These are phyloP conservation scores for Colletotrichum sp. DNA, from an alignment of 2,329 filamentous ascomycete species.

Conservation along the genomic window DNA sequence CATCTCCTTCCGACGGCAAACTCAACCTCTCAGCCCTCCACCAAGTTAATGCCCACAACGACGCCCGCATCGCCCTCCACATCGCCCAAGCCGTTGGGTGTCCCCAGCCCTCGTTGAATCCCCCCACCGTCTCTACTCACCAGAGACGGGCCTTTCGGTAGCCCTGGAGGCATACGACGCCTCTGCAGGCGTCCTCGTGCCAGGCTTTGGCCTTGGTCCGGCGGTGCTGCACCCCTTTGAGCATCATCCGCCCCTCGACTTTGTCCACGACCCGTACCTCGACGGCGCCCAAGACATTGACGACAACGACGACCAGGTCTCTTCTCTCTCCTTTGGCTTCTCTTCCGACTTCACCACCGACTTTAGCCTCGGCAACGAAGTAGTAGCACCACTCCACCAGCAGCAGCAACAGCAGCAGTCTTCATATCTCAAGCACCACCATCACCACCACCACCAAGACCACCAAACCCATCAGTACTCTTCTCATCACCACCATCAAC, in stretches of 20 bases:
- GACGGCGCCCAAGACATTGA: not conserved
- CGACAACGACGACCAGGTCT: constrained; percentile 19
- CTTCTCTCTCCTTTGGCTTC: constrained; percentile 28
- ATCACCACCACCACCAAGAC: constrained; percentile 25
- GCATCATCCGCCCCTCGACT: constrained; percentile 16
- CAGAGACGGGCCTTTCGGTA: constrained; percentile 28
- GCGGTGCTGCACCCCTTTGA: constrained; percentile 28
- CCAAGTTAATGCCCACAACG: constrained; percentile 10
- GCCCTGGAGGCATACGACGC: constrained; percentile 40
- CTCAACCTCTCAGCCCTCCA: not conserved
- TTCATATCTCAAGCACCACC: constrained; percentile 24
- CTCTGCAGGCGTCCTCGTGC: constrained; percentile 34
- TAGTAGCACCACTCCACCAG: constrained; percentile 18
- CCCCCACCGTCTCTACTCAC: constrained; percentile 14
- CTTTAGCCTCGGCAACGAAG: not conserved
- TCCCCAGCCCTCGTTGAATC: not conserved
- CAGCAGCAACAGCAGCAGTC: constrained; percentile 21
- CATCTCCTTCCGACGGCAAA: not conserved
- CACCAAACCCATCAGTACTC: constrained; percentile 14
- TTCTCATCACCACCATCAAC: constrained; percentile 27
- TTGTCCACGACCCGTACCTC: constrained; percentile 11
- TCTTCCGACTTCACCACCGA: constrained; percentile 11
- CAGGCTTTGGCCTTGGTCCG: constrained; percentile 37
- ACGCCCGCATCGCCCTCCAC: not conserved
- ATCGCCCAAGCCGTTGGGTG: constrained; percentile 2